Evolutionary conservation across 192 early-diverging fungal genomes (phyloP).

Genomic region (Coemansia reversa): DNA sequence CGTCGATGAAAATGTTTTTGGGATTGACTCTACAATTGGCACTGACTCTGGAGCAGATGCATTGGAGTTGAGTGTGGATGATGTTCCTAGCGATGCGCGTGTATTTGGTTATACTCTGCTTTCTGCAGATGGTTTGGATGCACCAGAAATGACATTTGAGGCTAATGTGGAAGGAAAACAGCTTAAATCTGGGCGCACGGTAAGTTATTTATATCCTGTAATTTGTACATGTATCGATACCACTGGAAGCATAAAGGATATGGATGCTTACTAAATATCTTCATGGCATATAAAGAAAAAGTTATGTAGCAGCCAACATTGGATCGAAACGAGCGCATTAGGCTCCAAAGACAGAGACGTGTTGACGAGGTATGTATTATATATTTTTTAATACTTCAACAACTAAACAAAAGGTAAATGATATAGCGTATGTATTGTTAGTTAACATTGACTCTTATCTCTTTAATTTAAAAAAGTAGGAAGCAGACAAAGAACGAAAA

Average conservation of each 20-base stretch:
- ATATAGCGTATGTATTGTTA: too few relatives aligned
- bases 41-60: not conserved
- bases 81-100: constrained; percentile 8
- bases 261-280: not conserved
- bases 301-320: constrained; percentile 5
- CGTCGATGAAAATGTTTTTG: not conserved
- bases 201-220: not conserved
- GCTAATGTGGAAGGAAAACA: constrained; percentile 23
- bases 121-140: constrained; percentile 16
- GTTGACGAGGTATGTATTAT: constrained; percentile 22
- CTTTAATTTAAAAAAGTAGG: constrained; percentile 17
- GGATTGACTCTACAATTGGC: not conserved
- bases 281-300: not conserved
- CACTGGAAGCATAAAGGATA: not conserved
- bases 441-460: too few relatives aligned
- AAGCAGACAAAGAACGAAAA: constrained; percentile 8
- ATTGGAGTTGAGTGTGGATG: constrained; percentile 1
- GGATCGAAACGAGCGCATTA: constrained; percentile 48
- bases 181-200: not conserved
- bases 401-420: too few relatives aligned
- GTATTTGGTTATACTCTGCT: constrained; percentile 35
- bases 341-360: constrained; percentile 23
- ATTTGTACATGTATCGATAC: too few relatives aligned
- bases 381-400: too few relatives aligned
- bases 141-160: constrained; percentile 32